Base-by-base conservation (phyloP, 2,329 filamentous ascomycete species). In the Aspergillus viridinutans region DNA sequence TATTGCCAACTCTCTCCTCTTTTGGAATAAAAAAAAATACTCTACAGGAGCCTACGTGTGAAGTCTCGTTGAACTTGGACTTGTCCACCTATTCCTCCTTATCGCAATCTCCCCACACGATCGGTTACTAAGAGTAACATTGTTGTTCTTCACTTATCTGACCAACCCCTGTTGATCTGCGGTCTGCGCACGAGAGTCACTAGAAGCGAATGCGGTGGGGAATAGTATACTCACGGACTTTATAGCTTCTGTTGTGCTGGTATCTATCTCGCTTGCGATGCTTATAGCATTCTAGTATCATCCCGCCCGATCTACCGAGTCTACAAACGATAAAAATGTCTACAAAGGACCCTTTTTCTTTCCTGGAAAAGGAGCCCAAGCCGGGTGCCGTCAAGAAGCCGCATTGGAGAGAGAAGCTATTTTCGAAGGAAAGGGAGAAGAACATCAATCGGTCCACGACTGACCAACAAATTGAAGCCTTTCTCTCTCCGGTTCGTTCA, bases 401-500 rank as follows among this genome's bases (percentile, higher is more conserved):
- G 4, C 66, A 70, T 66, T 83, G 81, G 81, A 76, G 75, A 61
- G 77, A 76, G 56, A 83, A 82, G 67, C 69, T 82, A 52, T 80
- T 81, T 62, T 71, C 70, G 42, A 74, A 74, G 53, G 76, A 76
- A 74, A 63, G 67, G 28, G 28, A 29, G 28, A 29, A 29, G 28
- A 29, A 12, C 10, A 12, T 29, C 35, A 67, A 63, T 53, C 65
- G 67, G 52, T 66, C 63, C 51, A 72, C 73, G 54, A 70, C 78
- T 45, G 72, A 79, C 58, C 71, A 74, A 54, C 75, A 76, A 61
- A 78, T 86, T 55, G 78, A 79, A 70, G 83, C 83, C 67, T 86
- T 86, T 69, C 76, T 86, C 56, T 81, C 80, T 61, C 78, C 81
- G 52, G 80, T 79, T 49, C 80, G 78, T 52, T 74, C 80, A 5